Percentiles rank a stretch among this genome's conserved stretches.
phyloP scores from a whole-genome alignment of 202 grass and related monocot genomes.

The Zizania palustris region DNA sequence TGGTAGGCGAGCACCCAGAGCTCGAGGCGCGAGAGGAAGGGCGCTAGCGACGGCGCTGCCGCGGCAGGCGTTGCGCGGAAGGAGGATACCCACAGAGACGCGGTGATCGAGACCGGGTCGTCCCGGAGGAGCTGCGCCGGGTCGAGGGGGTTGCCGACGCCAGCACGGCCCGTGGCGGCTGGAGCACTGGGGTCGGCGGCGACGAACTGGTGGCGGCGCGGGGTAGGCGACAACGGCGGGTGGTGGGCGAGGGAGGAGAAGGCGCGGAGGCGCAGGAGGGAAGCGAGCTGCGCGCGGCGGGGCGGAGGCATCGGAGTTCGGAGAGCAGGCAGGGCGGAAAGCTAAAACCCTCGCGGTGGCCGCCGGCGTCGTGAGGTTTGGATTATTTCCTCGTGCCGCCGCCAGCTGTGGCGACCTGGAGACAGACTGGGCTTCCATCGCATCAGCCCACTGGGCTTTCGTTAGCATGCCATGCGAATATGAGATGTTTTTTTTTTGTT shows the following conservation, averaged over 20 bases:
- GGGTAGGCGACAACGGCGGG: neutral
- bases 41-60: conserved; percentile 52
- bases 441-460: too few relatives aligned
- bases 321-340: neutral
- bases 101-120: conserved; percentile 78
- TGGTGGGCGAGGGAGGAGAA: conserved; percentile 49
- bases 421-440: neutral
- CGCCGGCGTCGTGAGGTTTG: too few relatives aligned
- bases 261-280: conserved; percentile 41
- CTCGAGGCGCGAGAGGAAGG: conserved; percentile 57
- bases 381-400: too few relatives aligned
- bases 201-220: conserved; percentile 40
- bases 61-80: conserved; percentile 54
- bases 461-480: too few relatives aligned
- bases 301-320: conserved; percentile 47
- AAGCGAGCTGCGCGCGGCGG: conserved; percentile 39
- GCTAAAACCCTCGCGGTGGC: too few relatives aligned
- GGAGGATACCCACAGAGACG: conserved; percentile 69
- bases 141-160: conserved; percentile 54
- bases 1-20: conserved; percentile 97
- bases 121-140: conserved; percentile 75
- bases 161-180: conserved; percentile 15
- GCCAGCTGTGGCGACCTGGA: neutral
- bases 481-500: too few relatives aligned
- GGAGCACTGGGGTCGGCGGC: conserved; percentile 30